These are phyloP conservation scores for Podaxis sp. DNA, from an alignment of 768 basidiomycete species.

Conservation along the genomic window DNA sequence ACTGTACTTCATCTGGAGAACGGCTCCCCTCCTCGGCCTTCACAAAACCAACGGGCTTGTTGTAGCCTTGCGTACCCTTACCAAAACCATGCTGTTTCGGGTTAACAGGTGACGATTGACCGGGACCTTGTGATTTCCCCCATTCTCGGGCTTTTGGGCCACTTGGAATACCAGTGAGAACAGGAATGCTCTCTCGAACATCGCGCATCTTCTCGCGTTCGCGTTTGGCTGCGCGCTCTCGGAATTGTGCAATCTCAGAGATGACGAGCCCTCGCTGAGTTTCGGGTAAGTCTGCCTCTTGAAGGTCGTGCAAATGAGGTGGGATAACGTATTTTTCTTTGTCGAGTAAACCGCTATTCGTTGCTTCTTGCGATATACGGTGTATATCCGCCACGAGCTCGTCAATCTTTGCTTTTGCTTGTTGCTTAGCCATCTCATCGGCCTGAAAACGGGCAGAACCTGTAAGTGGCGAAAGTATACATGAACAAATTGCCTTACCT, in stretches of 20 bases:
- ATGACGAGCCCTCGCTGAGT: slow-evolving; percentile 89
- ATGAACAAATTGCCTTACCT: slow-evolving; percentile 47
- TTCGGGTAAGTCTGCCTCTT: slow-evolving; percentile 96
- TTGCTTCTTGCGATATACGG: slow-evolving; percentile 67
- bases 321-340: slow-evolving; percentile 89
- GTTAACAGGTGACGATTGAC: slow-evolving; percentile 18
- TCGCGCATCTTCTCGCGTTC: slow-evolving; percentile 88
- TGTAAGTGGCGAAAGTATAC: neutral
- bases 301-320: slow-evolving; percentile 94
- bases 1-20: slow-evolving; percentile 31
- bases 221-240: slow-evolving; percentile 88
- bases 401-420: slow-evolving; percentile 62
- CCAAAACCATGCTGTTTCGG: slow-evolving; percentile 49
- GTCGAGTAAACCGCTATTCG: slow-evolving; percentile 69
- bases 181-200: slow-evolving; percentile 54
- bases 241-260: slow-evolving; percentile 93
- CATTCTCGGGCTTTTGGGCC: slow-evolving; percentile 77
- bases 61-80: slow-evolving; percentile 71
- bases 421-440: slow-evolving; percentile 61
- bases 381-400: slow-evolving; percentile 69
- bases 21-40: slow-evolving; percentile 47
- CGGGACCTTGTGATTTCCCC: slow-evolving; percentile 57
- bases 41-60: slow-evolving; percentile 81
- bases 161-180: slow-evolving; percentile 48
- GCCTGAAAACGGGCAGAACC: slow-evolving; percentile 36